Conservation (phyloP, 768 basidiomycete genomes). For the Termitomyces sp. region DNA sequence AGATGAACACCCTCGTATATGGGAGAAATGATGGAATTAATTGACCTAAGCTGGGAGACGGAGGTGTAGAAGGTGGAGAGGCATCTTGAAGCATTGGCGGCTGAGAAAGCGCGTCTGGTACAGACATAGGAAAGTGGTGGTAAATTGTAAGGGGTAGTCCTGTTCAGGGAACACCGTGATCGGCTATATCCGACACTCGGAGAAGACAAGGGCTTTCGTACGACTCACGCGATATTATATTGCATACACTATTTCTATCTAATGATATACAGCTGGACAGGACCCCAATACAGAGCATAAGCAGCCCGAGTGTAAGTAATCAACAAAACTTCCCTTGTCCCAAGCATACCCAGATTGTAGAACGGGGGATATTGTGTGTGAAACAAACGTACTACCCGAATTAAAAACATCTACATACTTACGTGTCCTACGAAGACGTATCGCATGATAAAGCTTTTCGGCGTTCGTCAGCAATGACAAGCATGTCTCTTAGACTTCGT, state of each 20-base stretch:
- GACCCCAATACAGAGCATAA: neutral
- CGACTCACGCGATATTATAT: neutral
- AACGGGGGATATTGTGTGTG: no score
- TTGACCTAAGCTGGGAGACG: slow-evolving; percentile 47
- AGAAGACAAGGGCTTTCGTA: slow-evolving; percentile 5
- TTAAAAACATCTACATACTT: neutral
- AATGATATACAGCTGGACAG: neutral
- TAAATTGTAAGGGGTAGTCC: slow-evolving; percentile 4
- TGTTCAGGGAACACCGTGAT: slow-evolving; percentile 18
- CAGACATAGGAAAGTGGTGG: slow-evolving; percentile 8
- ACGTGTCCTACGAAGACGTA: slow-evolving; percentile 9
- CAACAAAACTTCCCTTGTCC: neutral
- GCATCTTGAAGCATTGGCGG: slow-evolving; percentile 8
- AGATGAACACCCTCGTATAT: slow-evolving; percentile 12
- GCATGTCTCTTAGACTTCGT: slow-evolving; percentile 39
- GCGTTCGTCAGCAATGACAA: slow-evolving; percentile 41
- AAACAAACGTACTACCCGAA: neutral
- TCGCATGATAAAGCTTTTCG: slow-evolving; percentile 27
- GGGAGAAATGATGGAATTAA: slow-evolving; percentile 7
- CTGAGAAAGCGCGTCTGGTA: slow-evolving; percentile 14
- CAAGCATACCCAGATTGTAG: neutral
- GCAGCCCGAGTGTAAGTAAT: neutral
- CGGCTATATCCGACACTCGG: slow-evolving; percentile 32
- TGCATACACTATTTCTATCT: neutral
- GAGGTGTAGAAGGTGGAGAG: slow-evolving; percentile 35